A percentile compares a stretch with the other conserved stretches of the same genome.
These are phyloP conservation scores for Annulohypoxylon bovei DNA, from an alignment of 495 filamentous ascomycete genomes.

Conservation along the genomic window DNA sequence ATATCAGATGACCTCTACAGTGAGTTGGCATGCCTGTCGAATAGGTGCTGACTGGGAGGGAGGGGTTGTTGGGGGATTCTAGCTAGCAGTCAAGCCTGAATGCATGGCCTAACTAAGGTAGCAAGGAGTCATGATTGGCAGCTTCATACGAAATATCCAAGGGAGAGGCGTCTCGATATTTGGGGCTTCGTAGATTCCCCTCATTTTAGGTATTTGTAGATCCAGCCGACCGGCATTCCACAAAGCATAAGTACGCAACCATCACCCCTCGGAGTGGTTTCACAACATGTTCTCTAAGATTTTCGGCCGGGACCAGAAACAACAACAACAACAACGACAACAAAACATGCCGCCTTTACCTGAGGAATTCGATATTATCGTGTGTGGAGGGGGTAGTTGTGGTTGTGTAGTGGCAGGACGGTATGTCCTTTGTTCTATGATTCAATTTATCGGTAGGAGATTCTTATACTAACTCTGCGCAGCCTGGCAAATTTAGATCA, in stretches of 20 bases:
- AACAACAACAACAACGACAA: constrained; percentile 32
- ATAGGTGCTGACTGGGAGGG: constrained; percentile 16
- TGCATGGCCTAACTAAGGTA: background rate
- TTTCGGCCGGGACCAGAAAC: constrained; percentile 25
- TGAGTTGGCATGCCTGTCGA: constrained; percentile 34
- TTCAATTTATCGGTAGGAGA: background rate
- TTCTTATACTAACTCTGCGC: constrained; percentile 17
- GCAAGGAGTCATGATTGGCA: constrained; percentile 28
- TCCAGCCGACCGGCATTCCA: constrained; percentile 12
- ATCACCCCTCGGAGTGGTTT: constrained; percentile 18
- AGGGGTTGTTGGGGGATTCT: constrained; percentile 25
- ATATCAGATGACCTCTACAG: constrained; percentile 42
- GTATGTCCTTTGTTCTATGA: constrained; percentile 37
- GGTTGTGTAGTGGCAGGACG: constrained; percentile 81
- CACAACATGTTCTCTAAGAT: constrained; percentile 34
- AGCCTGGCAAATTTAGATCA: constrained; percentile 82
- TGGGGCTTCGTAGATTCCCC: constrained; percentile 32
- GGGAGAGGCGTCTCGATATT: background rate
- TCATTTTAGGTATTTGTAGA: constrained; percentile 37
- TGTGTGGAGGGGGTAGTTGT: constrained; percentile 76
- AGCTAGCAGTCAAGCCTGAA: constrained; percentile 15
- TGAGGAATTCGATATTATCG: constrained; percentile 85
- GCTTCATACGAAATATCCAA: constrained; percentile 10
- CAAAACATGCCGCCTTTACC: constrained; percentile 57
- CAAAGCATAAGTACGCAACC: constrained; percentile 40